Evolutionary conservation across 495 filamentous ascomycete genomes (phyloP).

Genomic region (Cudoniella acicularis): DNA sequence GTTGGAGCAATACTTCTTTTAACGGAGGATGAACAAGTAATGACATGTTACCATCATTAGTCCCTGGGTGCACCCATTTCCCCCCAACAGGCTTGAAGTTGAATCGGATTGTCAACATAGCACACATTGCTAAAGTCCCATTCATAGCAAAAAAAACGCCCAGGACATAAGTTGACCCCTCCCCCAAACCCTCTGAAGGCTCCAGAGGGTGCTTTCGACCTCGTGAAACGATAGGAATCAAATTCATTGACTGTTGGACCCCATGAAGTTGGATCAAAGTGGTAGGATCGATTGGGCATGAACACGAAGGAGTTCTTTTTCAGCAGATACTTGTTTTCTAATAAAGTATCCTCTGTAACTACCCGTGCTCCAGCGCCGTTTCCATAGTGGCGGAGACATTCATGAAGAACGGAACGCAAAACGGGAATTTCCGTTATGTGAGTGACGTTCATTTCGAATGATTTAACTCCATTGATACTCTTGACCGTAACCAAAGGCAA

Average conservation of each 20-base stretch:
- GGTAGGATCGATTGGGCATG: conserved; percentile 28
- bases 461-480: neutral
- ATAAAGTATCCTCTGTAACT: conserved; percentile 26
- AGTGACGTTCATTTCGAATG: neutral
- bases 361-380: conserved; percentile 6
- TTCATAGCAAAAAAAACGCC: no score
- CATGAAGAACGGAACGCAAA: neutral
- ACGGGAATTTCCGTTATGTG: neutral
- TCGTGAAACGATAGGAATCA: conserved; percentile 29
- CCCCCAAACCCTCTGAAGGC: no score
- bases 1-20: no score
- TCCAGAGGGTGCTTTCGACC: no score
- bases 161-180: no score
- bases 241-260: conserved; percentile 28
- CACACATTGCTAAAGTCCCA: no score
- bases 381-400: neutral
- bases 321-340: conserved; percentile 28
- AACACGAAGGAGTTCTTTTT: conserved; percentile 31
- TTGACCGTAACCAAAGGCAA: neutral
- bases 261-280: conserved; percentile 26
- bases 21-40: no score
- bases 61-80: no score
- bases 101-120: no score
- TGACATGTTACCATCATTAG: no score
- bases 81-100: no score